phyloP scores from a whole-genome alignment of 768 basidiomycete species.

The Hypholoma fasciculare region DNA sequence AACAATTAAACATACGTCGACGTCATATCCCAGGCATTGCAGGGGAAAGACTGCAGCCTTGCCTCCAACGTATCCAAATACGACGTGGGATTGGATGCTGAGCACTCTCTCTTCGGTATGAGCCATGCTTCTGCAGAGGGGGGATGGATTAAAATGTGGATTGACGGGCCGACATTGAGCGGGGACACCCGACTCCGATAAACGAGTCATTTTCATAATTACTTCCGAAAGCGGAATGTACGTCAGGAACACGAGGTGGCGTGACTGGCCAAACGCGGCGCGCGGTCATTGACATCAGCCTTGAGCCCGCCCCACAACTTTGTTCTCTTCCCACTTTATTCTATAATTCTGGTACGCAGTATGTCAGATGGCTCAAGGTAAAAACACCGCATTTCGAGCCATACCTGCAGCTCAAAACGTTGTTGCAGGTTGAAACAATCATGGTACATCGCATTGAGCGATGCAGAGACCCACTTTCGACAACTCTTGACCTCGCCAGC shows the following conservation, averaged over 20 bases:
- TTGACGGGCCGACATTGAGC: neutral
- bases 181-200: neutral
- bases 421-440: conserved; percentile 71
- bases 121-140: conserved; percentile 1
- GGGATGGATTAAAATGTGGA: neutral
- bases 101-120: conserved; percentile 56
- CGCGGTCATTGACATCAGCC: conserved; percentile 7
- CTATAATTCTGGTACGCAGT: conserved; percentile 1
- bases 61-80: conserved; percentile 91
- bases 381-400: neutral
- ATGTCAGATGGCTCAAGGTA: conserved; percentile 37
- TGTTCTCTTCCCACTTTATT: neutral
- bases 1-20: conserved; percentile 65
- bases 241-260: conserved; percentile 5
- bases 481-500: conserved; percentile 72
- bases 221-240: conserved; percentile 9
- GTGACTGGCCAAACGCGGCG: conserved; percentile 5
- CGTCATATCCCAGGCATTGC: conserved; percentile 91
- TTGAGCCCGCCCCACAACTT: conserved; percentile 4
- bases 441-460: conserved; percentile 75
- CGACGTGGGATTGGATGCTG: conserved; percentile 92
- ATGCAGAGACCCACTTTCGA: conserved; percentile 77
- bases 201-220: neutral
- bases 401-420: neutral
- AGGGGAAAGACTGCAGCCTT: conserved; percentile 78